phyloP scores from a whole-genome alignment of 2,329 filamentous ascomycete genomes.

The Fusarium palustre region DNA sequence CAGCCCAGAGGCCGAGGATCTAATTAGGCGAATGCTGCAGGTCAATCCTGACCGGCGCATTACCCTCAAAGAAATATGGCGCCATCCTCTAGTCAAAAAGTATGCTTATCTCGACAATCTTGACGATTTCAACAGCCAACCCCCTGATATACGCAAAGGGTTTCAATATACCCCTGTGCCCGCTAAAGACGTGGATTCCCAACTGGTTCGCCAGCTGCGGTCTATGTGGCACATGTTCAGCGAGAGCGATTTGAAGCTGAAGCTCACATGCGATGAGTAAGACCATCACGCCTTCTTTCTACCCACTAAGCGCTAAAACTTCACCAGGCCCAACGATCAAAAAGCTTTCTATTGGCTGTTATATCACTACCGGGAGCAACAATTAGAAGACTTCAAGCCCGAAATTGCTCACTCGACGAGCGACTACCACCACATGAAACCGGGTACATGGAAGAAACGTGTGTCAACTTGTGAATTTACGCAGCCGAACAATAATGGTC shows the following conservation, averaged over 20 bases:
- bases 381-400: slow-evolving; percentile 87
- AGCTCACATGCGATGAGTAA: slow-evolving; percentile 74
- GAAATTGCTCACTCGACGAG: slow-evolving; percentile 86
- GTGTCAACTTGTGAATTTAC: slow-evolving; percentile 72
- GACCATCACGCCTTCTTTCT: slow-evolving; percentile 48
- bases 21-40: slow-evolving; percentile 83
- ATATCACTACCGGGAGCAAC: slow-evolving; percentile 82
- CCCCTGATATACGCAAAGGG: slow-evolving; percentile 70
- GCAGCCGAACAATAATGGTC: slow-evolving; percentile 58
- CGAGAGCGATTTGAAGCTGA: slow-evolving; percentile 76
- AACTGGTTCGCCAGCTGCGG: slow-evolving; percentile 85
- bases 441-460: slow-evolving; percentile 67
- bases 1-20: slow-evolving; percentile 76
- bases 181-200: slow-evolving; percentile 78
- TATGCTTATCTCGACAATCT: slow-evolving; percentile 81
- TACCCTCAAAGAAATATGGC: slow-evolving; percentile 83
- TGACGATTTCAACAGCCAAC: slow-evolving; percentile 65
- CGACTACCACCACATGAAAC: slow-evolving; percentile 86
- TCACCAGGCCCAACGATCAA: slow-evolving; percentile 82
- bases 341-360: slow-evolving; percentile 93
- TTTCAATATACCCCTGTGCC: slow-evolving; percentile 69
- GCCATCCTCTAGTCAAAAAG: slow-evolving; percentile 85
- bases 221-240: slow-evolving; percentile 91
- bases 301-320: slow-evolving; percentile 39
- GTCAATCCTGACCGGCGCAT: slow-evolving; percentile 84